phyloP scores from a whole-genome alignment of 306 rosid species.

The Begonia masoniana region DNA sequence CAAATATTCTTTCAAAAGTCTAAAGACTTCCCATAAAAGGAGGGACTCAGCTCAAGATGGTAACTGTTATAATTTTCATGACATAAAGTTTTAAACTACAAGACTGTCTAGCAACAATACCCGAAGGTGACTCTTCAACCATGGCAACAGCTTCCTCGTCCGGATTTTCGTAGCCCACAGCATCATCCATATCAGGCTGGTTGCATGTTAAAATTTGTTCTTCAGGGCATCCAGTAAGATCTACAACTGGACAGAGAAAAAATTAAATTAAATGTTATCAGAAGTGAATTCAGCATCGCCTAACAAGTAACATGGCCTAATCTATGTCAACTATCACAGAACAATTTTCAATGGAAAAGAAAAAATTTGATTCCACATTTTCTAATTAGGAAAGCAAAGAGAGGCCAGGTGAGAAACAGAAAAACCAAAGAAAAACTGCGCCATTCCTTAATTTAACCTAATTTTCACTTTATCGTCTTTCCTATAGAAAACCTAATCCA shows the following conservation, averaged over 20 bases:
- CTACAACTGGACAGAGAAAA: constrained; percentile 29
- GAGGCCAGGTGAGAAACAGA: too few species aligned
- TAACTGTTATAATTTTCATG: neutral
- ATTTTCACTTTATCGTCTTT: too few species aligned
- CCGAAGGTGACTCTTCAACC: constrained; percentile 79
- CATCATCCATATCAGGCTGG: constrained; percentile 75
- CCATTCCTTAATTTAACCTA: too few species aligned
- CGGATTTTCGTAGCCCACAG: constrained; percentile 38
- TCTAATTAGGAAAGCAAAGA: too few species aligned
- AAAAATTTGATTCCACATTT: too few species aligned
- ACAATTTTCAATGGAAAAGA: too few species aligned
- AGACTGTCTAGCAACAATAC: constrained; percentile 16
- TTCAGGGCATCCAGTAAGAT: constrained; percentile 43
- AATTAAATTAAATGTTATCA: constrained; percentile 6
- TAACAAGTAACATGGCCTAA: too few species aligned
- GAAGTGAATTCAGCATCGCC: neutral
- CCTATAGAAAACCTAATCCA: too few species aligned
- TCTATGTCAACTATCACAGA: too few species aligned
- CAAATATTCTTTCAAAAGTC: neutral
- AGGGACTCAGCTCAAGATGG: neutral
- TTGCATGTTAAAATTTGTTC: constrained; percentile 61
- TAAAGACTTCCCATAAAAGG: neutral
- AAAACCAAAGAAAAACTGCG: too few species aligned
- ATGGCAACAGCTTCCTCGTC: constrained; percentile 78
- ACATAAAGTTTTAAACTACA: neutral